Conservation (phyloP, 139 green algal genomes). For the Coelastrella sp. region DNA sequence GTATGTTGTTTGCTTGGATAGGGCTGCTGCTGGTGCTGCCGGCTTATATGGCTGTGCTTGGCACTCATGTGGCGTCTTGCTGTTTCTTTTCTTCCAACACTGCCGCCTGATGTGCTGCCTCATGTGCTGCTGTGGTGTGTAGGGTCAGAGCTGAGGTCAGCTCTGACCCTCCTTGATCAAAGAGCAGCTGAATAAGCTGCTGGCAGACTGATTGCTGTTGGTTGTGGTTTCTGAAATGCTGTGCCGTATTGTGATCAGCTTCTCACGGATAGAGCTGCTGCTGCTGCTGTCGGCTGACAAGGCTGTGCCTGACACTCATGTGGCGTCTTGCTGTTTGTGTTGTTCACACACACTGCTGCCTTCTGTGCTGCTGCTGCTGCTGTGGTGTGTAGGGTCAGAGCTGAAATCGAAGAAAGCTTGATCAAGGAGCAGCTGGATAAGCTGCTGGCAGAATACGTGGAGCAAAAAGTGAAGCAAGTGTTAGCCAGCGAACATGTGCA, state of each 20-base stretch:
- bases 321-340: too few relatives aligned
- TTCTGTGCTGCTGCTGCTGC: not conserved
- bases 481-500: conserved; percentile 47
- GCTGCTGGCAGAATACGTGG: conserved; percentile 36
- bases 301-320: too few relatives aligned
- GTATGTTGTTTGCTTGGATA: too few relatives aligned
- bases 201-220: not conserved
- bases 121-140: not conserved
- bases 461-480: conserved; percentile 27
- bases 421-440: conserved; percentile 20
- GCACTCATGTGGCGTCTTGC: too few relatives aligned
- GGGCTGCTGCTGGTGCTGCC: not conserved
- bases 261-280: too few relatives aligned
- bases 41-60: too few relatives aligned
- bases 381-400: not conserved
- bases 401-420: conserved; percentile 33
- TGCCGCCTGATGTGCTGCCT: not conserved
- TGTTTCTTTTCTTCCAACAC: too few relatives aligned
- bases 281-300: not conserved
- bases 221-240: too few relatives aligned
- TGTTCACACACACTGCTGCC: not conserved
- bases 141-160: conserved; percentile 3
- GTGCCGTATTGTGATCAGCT: too few relatives aligned
- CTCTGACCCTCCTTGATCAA: not conserved
- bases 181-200: conserved; percentile 32